A percentile compares a stretch with the other conserved stretches of the same genome.
Conservation (phyloP, 2,329 filamentous ascomycete genomes). For the Diaporthe sp. region DNA sequence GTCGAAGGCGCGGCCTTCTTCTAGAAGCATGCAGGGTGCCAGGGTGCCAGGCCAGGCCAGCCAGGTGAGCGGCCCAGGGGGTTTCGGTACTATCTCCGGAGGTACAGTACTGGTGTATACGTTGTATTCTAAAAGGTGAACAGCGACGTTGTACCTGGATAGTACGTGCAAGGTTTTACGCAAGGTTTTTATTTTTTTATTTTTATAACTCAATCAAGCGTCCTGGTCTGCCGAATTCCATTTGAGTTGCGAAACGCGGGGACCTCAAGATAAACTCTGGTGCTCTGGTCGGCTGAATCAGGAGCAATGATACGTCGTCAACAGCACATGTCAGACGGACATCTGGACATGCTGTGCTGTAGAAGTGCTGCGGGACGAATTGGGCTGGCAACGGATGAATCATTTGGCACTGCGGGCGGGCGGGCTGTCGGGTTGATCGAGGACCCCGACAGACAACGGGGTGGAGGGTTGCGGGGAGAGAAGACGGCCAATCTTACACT, state of each 20-base stretch:
- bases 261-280: conserved; percentile 6
- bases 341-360: neutral
- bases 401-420: neutral
- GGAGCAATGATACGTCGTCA: neutral
- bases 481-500: conserved; percentile 6
- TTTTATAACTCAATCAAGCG: neutral
- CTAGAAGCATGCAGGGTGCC: conserved; percentile 15
- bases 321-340: conserved; percentile 17
- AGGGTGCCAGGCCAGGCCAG: neutral
- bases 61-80: neutral
- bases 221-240: neutral
- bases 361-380: neutral
- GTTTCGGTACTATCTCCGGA: neutral
- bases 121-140: neutral
- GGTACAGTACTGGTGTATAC: neutral
- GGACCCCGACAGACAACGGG: conserved; percentile 41
- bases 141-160: neutral
- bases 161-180: neutral
- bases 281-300: conserved; percentile 12
- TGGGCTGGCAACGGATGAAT: conserved; percentile 4
- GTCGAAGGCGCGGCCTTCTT: neutral
- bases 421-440: conserved; percentile 41
- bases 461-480: neutral
- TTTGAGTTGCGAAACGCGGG: conserved; percentile 11
- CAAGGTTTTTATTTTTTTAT: neutral